phyloP scores from a whole-genome alignment of 495 filamentous ascomycete genomes.

The Neurospora sp. region DNA sequence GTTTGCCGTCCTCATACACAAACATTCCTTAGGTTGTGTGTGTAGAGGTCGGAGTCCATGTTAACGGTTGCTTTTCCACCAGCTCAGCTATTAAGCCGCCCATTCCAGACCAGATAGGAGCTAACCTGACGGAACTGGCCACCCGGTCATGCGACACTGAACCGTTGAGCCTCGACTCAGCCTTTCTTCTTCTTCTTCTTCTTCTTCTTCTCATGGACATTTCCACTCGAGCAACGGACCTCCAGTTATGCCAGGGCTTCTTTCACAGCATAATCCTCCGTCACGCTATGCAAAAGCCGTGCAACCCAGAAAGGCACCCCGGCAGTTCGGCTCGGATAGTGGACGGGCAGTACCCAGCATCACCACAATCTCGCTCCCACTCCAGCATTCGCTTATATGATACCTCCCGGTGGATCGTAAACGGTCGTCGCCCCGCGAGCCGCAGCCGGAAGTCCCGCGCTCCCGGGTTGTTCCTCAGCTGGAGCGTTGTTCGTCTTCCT shows the following conservation, averaged over 20 bases:
- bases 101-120: neutral
- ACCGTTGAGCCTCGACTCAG: neutral
- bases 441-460: slow-evolving; percentile 33
- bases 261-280: neutral
- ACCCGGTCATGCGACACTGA: neutral
- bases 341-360: neutral
- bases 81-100: neutral
- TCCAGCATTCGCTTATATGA: slow-evolving; percentile 30
- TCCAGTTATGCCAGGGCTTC: neutral
- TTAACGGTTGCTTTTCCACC: neutral
- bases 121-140: neutral
- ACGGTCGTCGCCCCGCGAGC: slow-evolving; percentile 21
- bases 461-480: slow-evolving; percentile 31
- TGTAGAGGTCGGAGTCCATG: neutral
- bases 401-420: slow-evolving; percentile 46
- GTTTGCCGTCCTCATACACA: neutral
- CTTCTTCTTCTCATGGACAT: neutral
- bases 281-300: neutral
- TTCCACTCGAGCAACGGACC: neutral
- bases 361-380: too few species aligned
- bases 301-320: neutral
- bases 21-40: neutral
- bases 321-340: neutral
- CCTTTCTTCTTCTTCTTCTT: too few species aligned
- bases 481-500: slow-evolving; percentile 49